These are phyloP conservation scores for Solanum raphanifolium DNA, from an alignment of 257 asterid species.

Conservation along the genomic window DNA sequence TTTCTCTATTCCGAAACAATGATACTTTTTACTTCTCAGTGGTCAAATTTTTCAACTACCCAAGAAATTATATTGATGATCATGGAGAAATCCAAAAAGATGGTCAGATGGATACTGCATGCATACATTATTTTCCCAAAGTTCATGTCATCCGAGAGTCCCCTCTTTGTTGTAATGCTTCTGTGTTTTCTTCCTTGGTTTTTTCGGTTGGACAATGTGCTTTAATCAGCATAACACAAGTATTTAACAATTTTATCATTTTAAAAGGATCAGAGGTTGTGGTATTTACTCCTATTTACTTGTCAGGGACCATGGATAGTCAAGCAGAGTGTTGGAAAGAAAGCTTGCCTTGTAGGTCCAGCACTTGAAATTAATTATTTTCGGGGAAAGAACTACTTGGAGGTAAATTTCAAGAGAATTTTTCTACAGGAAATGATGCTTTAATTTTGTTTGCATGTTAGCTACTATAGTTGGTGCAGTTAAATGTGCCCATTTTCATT, in stretches of 20 bases:
- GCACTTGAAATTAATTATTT: constrained; percentile 74
- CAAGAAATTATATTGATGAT: not conserved
- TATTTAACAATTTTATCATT: not conserved
- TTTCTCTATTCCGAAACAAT: not conserved
- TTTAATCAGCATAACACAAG: not conserved
- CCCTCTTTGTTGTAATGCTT: not conserved
- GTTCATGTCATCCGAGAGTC: not conserved
- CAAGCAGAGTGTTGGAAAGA: constrained; percentile 90
- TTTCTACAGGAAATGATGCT: not conserved
- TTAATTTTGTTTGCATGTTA: not conserved
- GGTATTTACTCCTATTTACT: not conserved
- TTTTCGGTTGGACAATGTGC: not conserved
- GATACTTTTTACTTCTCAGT: not conserved
- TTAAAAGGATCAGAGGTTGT: not conserved
- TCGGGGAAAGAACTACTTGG: constrained; percentile 87
- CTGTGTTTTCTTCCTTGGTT: not conserved
- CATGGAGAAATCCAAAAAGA: not conserved
- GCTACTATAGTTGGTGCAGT: not conserved
- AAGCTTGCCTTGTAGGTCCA: constrained; percentile 79
- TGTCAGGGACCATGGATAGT: constrained; percentile 95
- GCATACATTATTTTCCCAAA: not conserved
- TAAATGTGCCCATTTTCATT: not conserved
- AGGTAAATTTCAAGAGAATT: constrained; percentile 35
- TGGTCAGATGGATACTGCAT: not conserved
- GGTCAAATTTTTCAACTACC: not conserved